Evolutionary conservation across 2,329 filamentous ascomycete species (phyloP).

Genomic region (Drechslerella coelobrocha): DNA sequence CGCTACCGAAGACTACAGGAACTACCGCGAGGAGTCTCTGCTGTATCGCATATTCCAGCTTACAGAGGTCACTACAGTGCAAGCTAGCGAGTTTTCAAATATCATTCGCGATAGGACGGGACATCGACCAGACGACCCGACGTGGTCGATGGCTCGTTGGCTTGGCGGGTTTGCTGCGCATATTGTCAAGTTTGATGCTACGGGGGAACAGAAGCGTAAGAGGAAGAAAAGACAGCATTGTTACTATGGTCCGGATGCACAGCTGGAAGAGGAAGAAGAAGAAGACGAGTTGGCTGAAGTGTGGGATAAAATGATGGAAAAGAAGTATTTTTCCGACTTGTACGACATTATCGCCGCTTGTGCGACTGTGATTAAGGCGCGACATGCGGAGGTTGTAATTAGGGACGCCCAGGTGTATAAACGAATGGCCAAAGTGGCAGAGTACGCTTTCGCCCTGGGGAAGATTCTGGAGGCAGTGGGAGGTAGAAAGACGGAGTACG

Average conservation of each 20-base stretch:
- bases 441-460: slow-evolving; percentile 1
- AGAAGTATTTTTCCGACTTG: background rate
- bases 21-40: too few relatives aligned
- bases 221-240: slow-evolving; percentile 5
- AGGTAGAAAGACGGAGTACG: background rate
- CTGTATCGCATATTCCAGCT: background rate
- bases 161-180: background rate
- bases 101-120: background rate
- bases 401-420: background rate
- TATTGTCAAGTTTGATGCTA: background rate
- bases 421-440: slow-evolving; percentile 4
- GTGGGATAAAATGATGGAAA: background rate
- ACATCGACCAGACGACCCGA: background rate
- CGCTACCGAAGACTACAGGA: too few relatives aligned
- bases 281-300: background rate
- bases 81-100: background rate
- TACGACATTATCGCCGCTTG: slow-evolving; percentile 1
- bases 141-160: background rate
- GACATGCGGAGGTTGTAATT: slow-evolving; percentile 3
- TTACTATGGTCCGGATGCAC: too few relatives aligned
- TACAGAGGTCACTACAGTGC: background rate
- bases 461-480: slow-evolving; percentile 7
- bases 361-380: background rate
- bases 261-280: too few relatives aligned
- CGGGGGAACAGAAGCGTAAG: background rate